Conservation (phyloP, 2,329 filamentous ascomycete genomes). For the Epichloe glyceriae region DNA sequence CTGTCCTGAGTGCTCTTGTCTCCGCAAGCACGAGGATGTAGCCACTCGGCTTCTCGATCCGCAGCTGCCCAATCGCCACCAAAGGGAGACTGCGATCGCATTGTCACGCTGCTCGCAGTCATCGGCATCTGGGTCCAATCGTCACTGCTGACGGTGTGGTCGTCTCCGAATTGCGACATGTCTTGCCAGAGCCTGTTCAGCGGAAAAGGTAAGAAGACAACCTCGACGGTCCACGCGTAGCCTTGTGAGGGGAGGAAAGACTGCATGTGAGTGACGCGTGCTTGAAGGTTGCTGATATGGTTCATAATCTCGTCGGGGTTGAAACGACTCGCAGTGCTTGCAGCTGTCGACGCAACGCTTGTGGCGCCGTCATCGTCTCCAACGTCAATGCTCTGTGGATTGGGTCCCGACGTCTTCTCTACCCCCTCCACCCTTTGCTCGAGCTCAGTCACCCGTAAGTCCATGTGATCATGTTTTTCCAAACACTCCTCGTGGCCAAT, state of each 20-base stretch:
- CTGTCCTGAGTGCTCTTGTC: conserved; percentile 50
- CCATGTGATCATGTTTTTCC: conserved; percentile 53
- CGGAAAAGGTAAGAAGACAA: conserved; percentile 61
- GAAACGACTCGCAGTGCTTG: conserved; percentile 27
- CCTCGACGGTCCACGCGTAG: conserved; percentile 61
- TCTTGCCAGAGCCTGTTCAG: conserved; percentile 43
- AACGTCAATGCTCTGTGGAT: conserved; percentile 23
- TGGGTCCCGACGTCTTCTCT: conserved; percentile 41
- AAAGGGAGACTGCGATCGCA: conserved; percentile 35
- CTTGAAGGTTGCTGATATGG: conserved; percentile 36
- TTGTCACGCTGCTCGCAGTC: conserved; percentile 29
- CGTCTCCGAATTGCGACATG: conserved; percentile 32
- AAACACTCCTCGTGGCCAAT: conserved; percentile 55
- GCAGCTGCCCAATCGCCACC: conserved; percentile 32
- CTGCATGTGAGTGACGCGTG: conserved; percentile 43
- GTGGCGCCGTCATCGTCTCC: conserved; percentile 29
- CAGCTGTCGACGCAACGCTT: conserved; percentile 34
- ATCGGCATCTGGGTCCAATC: conserved; percentile 44
- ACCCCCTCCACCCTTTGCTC: conserved; percentile 51
- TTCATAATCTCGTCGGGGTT: conserved; percentile 33
- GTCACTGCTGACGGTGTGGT: conserved; percentile 24
- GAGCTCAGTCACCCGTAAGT: conserved; percentile 55
- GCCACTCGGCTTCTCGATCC: conserved; percentile 40
- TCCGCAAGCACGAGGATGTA: conserved; percentile 56
- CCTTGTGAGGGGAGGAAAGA: conserved; percentile 45